phyloP scores from a whole-genome alignment of 192 early-diverging fungal species.

The Podila epigama region DNA sequence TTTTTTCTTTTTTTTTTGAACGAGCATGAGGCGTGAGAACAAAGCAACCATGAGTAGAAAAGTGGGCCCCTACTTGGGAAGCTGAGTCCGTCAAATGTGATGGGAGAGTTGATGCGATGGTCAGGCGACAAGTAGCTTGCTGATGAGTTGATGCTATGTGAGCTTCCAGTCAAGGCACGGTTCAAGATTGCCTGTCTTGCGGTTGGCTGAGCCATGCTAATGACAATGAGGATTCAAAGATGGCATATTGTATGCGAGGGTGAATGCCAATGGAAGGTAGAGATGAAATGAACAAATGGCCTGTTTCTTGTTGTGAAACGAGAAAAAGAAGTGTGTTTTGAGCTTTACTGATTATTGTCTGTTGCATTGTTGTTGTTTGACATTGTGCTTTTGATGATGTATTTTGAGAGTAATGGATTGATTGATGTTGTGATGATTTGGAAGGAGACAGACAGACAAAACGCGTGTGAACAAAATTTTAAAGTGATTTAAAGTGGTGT shows the following conservation, averaged over 20 bases:
- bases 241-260: background rate
- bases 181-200: slow-evolving; percentile 11
- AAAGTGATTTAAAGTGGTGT: no score
- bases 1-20: no score
- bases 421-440: no score
- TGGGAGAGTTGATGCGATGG: slow-evolving; percentile 47
- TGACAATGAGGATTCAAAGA: background rate
- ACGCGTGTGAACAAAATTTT: no score
- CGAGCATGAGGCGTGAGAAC: no score
- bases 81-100: slow-evolving; percentile 78
- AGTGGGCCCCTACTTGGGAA: slow-evolving; percentile 76
- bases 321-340: background rate
- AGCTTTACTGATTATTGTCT: no score
- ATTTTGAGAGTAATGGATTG: no score
- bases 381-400: background rate
- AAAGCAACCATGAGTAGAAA: background rate
- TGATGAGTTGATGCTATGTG: slow-evolving; percentile 4
- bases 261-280: background rate
- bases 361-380: background rate
- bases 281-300: no score
- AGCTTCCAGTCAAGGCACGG: slow-evolving; percentile 41
- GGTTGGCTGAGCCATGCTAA: slow-evolving; percentile 27
- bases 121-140: slow-evolving; percentile 36
- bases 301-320: background rate
- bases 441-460: no score